phyloP scores from a whole-genome alignment of 345 rosid genomes.

The Eucalyptus pauciflora region DNA sequence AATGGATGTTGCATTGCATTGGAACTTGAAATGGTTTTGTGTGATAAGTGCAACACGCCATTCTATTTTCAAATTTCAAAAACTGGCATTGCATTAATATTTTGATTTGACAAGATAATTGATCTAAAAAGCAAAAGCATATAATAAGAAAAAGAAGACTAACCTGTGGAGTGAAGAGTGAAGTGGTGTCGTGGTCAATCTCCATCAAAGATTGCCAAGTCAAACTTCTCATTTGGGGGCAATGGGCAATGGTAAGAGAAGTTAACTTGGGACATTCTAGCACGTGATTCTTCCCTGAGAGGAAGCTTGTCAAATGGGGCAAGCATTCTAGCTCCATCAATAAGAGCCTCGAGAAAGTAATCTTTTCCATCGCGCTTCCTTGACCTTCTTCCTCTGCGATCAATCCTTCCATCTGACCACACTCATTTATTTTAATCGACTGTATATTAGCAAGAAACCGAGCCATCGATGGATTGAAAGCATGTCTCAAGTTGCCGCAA shows the following conservation, averaged over 20 bases:
- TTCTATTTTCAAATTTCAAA: too few relatives aligned
- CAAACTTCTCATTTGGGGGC: not conserved
- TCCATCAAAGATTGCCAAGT: too few relatives aligned
- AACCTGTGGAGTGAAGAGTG: too few relatives aligned
- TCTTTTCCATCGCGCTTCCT: not conserved
- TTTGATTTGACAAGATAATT: too few relatives aligned
- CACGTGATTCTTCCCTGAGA: not conserved
- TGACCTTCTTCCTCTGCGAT: not conserved
- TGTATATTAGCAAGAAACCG: fast-evolving
- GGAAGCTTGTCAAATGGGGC: not conserved
- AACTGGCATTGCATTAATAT: too few relatives aligned
- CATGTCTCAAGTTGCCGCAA: not conserved
- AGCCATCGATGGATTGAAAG: not conserved
- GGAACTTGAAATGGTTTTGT: not conserved
- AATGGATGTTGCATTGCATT: not conserved
- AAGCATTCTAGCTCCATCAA: too few relatives aligned
- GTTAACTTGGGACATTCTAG: not conserved
- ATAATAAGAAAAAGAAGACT: too few relatives aligned
- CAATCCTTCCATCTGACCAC: not conserved
- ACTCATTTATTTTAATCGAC: fast-evolving
- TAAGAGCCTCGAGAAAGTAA: fast-evolving
- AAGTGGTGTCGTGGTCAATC: too few relatives aligned
- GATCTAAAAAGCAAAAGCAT: too few relatives aligned
- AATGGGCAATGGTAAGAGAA: not conserved
- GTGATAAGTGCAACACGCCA: too few relatives aligned